Conservation (phyloP, 2,329 filamentous ascomycete genomes). For the Fusarium virguliforme region DNA sequence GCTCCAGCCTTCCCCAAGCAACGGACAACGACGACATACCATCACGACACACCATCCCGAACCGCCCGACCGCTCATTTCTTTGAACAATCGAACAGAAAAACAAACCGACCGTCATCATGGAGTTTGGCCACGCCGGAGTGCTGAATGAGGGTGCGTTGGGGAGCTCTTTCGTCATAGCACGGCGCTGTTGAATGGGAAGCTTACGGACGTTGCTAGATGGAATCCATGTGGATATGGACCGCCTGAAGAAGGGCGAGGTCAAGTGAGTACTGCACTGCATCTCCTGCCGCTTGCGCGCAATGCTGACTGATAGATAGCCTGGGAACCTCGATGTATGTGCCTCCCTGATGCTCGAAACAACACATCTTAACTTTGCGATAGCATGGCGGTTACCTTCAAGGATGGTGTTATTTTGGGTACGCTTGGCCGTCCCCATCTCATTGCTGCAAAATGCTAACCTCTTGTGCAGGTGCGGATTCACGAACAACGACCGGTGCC, state of each 20-base stretch:
- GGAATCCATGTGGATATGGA: constrained; percentile 99
- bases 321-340: constrained; percentile 97
- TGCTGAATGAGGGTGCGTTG: constrained; percentile 74
- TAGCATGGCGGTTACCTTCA: constrained; percentile 99
- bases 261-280: constrained; percentile 80
- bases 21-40: constrained; percentile 48
- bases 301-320: constrained; percentile 67
- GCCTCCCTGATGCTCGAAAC: constrained; percentile 42
- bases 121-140: constrained; percentile 76
- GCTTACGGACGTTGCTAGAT: constrained; percentile 72
- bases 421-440: constrained; percentile 46
- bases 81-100: constrained; percentile 10
- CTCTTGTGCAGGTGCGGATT: constrained; percentile 81
- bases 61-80: constrained; percentile 11
- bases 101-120: constrained; percentile 57
- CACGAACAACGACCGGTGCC: constrained; percentile 94
- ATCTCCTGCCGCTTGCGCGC: neutral
- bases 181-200: constrained; percentile 38
- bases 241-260: constrained; percentile 97
- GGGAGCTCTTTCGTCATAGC: constrained; percentile 45
- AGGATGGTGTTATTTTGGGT: constrained; percentile 96
- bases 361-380: constrained; percentile 49
- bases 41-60: constrained; percentile 42
- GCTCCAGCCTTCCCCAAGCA: constrained; percentile 56
- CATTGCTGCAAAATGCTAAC: constrained; percentile 32